Conservation (phyloP, 371 early-diverging fungal genomes). For the Mortierella sp. region DNA sequence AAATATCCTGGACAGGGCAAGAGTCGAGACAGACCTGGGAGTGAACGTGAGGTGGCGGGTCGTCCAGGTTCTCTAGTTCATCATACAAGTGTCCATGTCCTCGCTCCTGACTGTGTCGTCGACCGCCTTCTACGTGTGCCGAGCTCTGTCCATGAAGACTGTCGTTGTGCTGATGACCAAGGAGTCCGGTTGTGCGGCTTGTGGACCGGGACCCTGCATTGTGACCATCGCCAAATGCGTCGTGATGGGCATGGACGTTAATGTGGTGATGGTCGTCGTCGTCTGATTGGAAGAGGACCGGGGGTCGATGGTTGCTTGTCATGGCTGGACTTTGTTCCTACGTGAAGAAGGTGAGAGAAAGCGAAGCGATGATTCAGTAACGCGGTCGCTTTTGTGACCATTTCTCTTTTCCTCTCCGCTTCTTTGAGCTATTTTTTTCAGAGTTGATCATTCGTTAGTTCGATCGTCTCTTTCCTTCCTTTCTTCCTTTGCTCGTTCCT, state of each 20-base stretch:
- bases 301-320: slow-evolving; percentile 38
- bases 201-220: neutral
- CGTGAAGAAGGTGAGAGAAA: slow-evolving; percentile 7
- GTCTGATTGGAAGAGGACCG: slow-evolving; percentile 47
- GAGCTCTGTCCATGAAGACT: neutral
- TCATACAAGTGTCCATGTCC: neutral
- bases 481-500: neutral
- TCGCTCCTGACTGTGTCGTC: neutral
- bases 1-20: slow-evolving; percentile 54
- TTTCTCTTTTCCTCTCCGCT: neutral
- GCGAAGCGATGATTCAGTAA: neutral
- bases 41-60: slow-evolving; percentile 38
- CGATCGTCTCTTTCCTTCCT: slow-evolving; percentile 1
- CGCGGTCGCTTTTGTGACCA: neutral
- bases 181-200: neutral
- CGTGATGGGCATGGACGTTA: neutral
- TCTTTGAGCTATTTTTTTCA: neutral
- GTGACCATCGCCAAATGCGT: neutral
- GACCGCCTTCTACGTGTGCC: neutral
- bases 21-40: slow-evolving; percentile 46
- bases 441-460: slow-evolving; percentile 1
- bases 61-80: slow-evolving; percentile 12
- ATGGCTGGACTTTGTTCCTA: slow-evolving; percentile 5
- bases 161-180: slow-evolving; percentile 2
- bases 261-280: slow-evolving; percentile 26